Evolutionary conservation across 768 basidiomycete genomes (phyloP).

Genomic region (Rhodosporidiobolus odoratus): DNA sequence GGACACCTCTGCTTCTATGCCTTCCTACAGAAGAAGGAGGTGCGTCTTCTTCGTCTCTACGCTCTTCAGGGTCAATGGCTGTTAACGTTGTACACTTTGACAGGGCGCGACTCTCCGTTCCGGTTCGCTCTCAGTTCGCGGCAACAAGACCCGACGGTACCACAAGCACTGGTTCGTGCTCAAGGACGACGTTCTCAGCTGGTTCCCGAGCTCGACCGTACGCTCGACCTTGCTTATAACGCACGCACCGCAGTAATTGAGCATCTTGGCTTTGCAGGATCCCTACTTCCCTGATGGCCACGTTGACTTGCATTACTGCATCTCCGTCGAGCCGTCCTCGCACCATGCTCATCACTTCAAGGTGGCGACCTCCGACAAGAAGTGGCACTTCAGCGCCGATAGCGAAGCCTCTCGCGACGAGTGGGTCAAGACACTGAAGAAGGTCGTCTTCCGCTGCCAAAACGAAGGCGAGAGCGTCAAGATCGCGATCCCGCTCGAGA

Average conservation of each 20-base stretch:
- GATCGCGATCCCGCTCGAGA: constrained; percentile 92
- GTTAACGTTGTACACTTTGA: background rate
- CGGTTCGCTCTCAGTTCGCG: constrained; percentile 79
- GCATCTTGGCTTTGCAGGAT: constrained; percentile 55
- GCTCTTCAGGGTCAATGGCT: constrained; percentile 54
- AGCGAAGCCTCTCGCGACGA: constrained; percentile 78
- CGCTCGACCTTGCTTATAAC: constrained; percentile 40
- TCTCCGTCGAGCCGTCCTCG: constrained; percentile 72
- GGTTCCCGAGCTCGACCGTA: constrained; percentile 92
- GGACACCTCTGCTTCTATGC: constrained; percentile 82
- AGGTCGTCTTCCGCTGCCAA: constrained; percentile 89
- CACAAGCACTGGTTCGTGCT: constrained; percentile 94
- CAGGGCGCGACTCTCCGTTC: constrained; percentile 91
- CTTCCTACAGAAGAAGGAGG: constrained; percentile 39
- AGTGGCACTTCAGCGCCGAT: constrained; percentile 65
- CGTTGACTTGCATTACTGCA: constrained; percentile 87
- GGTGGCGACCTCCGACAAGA: constrained; percentile 74
- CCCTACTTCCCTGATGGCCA: constrained; percentile 97
- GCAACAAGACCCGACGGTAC: constrained; percentile 78
- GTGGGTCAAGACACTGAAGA: constrained; percentile 92
- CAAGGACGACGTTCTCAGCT: constrained; percentile 90
- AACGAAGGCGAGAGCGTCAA: constrained; percentile 95
- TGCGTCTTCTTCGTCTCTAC: background rate
- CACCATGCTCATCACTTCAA: constrained; percentile 66
- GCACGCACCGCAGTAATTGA: background rate